Conservation (phyloP, 2,329 filamentous ascomycete genomes). For the Zopfia rhizophila region DNA sequence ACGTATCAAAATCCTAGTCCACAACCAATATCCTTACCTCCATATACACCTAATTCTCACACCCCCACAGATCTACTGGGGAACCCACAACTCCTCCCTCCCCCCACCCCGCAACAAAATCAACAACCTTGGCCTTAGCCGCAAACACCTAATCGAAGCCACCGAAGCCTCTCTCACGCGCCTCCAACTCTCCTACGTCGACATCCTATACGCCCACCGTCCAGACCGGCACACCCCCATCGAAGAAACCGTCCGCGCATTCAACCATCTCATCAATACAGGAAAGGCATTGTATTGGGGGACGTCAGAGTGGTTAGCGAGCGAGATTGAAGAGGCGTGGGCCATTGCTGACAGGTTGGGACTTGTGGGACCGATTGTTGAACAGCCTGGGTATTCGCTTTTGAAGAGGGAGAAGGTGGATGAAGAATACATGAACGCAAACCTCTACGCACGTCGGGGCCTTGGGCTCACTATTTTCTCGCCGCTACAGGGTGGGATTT, state of each 20-base stretch:
- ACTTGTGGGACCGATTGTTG: slow-evolving; percentile 64
- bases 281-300: slow-evolving; percentile 76
- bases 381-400: slow-evolving; percentile 68
- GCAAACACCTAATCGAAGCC: slow-evolving; percentile 77
- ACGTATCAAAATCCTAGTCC: too few relatives aligned
- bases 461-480: slow-evolving; percentile 67
- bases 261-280: slow-evolving; percentile 75
- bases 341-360: slow-evolving; percentile 69
- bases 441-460: slow-evolving; percentile 63
- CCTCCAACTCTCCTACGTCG: slow-evolving; percentile 69
- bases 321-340: slow-evolving; percentile 68
- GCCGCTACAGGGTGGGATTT: slow-evolving; percentile 65
- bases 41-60: too few relatives aligned
- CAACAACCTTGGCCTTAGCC: slow-evolving; percentile 74
- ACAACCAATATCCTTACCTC: too few relatives aligned
- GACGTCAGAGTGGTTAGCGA: slow-evolving; percentile 68
- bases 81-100: slow-evolving; percentile 60
- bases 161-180: slow-evolving; percentile 68
- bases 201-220: slow-evolving; percentile 75
- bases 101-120: slow-evolving; percentile 64
- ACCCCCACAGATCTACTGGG: slow-evolving; percentile 72
- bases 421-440: slow-evolving; percentile 65
- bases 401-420: slow-evolving; percentile 68
- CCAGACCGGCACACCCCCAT: slow-evolving; percentile 75
- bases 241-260: slow-evolving; percentile 75